Evolutionary conservation across 2,329 filamentous ascomycete species (phyloP), one percentile per base, ranked within the genome.

Genomic region (Lachnellula suecica): DNA sequence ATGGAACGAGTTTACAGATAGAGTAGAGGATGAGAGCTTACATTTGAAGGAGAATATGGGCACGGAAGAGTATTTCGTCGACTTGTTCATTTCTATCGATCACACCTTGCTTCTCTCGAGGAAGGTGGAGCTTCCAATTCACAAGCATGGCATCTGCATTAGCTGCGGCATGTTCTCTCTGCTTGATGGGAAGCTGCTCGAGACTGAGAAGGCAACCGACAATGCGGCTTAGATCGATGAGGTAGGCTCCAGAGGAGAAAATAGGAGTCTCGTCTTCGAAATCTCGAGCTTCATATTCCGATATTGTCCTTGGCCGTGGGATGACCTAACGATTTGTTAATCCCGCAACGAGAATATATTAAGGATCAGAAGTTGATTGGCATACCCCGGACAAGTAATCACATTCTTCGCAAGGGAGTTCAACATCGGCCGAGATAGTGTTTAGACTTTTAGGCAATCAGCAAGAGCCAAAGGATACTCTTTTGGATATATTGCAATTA

Each of bases 361-460:
- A 2, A n/a, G 22, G 11, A 25, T n/a, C 10, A n/a, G 11, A n/a
- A 23, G 5, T 2, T 24, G 34, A n/a, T 15, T 31, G 34, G 13
- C 70, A 60, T 62, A 73, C 71, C 52, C 71, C 71, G 53, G 67
- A 61, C 34, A 72, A 67, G 51, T 72, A 74, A 55, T 73, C 67
- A 62, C 64, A 70, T 56, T 73, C 70, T 58, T 74, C 72, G 44
- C 69, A 73, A 1, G 72, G 72, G 17, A 74, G 53, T 37, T 72
- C 69, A 15, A 69, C 66, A 19, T 71, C 66, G 20, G 63, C 61
- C 13, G 66, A 59, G 22, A 70, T 55, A 10, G 66, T 60, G 15
- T 54, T 61, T 23, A 70, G 41, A 29, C 58, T 63, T 34, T 44
- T 10, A 4, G 20, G 11, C 40, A 25, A 42, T 83, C 80, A 0